phyloP scores from a whole-genome alignment of 2,329 filamentous ascomycete genomes.

The Aspergillus ochraceus region DNA sequence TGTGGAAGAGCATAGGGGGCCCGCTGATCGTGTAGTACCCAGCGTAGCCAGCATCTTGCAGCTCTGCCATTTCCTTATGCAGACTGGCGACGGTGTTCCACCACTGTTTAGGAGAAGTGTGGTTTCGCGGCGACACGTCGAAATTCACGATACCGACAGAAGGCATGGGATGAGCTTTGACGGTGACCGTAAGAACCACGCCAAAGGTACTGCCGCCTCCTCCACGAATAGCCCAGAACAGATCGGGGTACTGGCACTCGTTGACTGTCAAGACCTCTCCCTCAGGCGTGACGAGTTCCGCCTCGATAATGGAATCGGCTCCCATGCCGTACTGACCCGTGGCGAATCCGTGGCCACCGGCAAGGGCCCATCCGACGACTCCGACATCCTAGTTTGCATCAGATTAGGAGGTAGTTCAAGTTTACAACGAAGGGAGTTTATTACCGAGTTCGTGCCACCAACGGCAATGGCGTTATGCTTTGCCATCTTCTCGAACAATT shows the following conservation, averaged over 20 bases:
- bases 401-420: no score
- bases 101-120: not conserved
- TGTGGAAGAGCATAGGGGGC: not conserved
- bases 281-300: conserved; percentile 49
- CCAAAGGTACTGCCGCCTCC: conserved; percentile 21
- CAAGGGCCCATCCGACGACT: conserved; percentile 39
- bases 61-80: not conserved
- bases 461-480: conserved; percentile 5
- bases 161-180: conserved; percentile 26
- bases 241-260: conserved; percentile 17
- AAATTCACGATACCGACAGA: not conserved
- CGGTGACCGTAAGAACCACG: conserved; percentile 11
- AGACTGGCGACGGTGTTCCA: not conserved
- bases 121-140: conserved; percentile 3
- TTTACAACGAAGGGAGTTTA: no score
- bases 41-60: conserved; percentile 4
- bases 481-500: conserved; percentile 4
- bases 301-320: conserved; percentile 50
- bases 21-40: conserved; percentile 8
- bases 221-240: conserved; percentile 22
- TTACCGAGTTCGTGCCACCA: conserved; percentile 2
- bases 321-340: conserved; percentile 52
- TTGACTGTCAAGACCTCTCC: conserved; percentile 18
- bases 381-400: conserved; percentile 4
- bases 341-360: conserved; percentile 57